Percentiles rank a stretch among this genome's conserved stretches.
phyloP scores from a whole-genome alignment of 805 yeast genomes.

The Ogataea sp. region DNA sequence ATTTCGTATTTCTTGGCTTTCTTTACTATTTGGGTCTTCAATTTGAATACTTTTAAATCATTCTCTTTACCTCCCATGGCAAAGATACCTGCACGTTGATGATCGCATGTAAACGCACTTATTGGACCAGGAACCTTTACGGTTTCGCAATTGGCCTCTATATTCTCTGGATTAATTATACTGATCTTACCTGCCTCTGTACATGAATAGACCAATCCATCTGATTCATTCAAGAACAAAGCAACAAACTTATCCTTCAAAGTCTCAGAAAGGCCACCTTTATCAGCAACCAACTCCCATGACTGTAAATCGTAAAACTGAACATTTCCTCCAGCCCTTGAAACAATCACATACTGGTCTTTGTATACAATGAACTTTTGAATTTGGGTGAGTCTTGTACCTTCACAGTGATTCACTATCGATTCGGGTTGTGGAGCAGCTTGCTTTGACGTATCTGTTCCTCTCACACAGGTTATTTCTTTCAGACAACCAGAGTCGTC shows the following conservation, averaged over 20 bases:
- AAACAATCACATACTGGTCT: constrained; percentile 29
- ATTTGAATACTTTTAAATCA: constrained; percentile 45
- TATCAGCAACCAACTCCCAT: constrained; percentile 11
- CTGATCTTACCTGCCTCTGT: constrained; percentile 25
- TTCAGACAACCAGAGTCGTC: constrained; percentile 63
- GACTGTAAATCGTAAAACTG: constrained; percentile 28
- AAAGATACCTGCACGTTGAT: constrained; percentile 40
- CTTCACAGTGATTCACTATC: constrained; percentile 26
- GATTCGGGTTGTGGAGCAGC: constrained; percentile 57
- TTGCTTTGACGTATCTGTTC: constrained; percentile 74
- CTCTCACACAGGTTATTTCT: constrained; percentile 53
- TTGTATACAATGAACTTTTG: constrained; percentile 21
- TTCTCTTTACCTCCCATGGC: constrained; percentile 87
- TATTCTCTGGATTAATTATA: constrained; percentile 14
- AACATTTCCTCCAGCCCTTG: constrained; percentile 35
- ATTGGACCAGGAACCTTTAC: constrained; percentile 38
- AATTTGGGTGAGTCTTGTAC: constrained; percentile 27
- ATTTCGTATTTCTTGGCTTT: constrained; percentile 9
- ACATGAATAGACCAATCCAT: constrained; percentile 22
- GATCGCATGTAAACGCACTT: constrained; percentile 39
- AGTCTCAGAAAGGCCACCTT: constrained; percentile 6
- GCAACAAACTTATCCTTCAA: constrained; percentile 30
- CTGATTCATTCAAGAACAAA: constrained; percentile 15
- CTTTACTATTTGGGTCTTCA: constrained; percentile 16
- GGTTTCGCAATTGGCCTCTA: constrained; percentile 19